A percentile compares a stretch with the other conserved stretches of the same genome.
Evolutionary conservation across 2,329 filamentous ascomycete species (phyloP).

Genomic region (Sphaerulina vaccinii): DNA sequence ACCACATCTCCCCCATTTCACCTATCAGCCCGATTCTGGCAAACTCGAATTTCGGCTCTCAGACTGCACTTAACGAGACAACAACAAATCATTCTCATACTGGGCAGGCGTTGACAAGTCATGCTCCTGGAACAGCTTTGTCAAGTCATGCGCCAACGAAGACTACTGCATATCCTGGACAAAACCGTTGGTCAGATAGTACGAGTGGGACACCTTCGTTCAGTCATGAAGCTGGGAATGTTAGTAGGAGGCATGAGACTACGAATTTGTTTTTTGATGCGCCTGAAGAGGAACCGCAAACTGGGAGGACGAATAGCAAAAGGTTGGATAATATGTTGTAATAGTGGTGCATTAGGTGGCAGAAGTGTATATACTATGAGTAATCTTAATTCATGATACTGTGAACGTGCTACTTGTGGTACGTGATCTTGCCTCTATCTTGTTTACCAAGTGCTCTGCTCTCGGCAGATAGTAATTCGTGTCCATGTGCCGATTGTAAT

Average conservation of each 20-base stretch:
- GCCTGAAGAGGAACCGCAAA: not conserved
- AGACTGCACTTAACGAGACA: not conserved
- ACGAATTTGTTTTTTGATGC: conserved; percentile 6
- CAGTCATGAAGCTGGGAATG: conserved; percentile 4
- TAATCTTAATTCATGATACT: too few relatives aligned
- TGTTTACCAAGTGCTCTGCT: too few relatives aligned
- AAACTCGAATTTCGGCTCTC: not conserved
- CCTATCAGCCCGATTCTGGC: not conserved
- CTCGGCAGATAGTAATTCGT: too few relatives aligned
- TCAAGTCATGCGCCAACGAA: conserved; percentile 17
- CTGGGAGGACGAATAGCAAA: not conserved
- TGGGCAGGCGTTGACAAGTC: not conserved
- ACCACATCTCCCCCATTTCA: not conserved
- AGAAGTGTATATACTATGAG: too few relatives aligned
- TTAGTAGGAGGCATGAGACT: conserved; percentile 15
- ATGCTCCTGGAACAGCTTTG: conserved; percentile 13
- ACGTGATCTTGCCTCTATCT: too few relatives aligned
- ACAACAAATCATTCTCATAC: not conserved
- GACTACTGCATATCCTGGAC: not conserved
- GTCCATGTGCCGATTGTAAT: too few relatives aligned
- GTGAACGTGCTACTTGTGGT: too few relatives aligned
- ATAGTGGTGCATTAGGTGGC: too few relatives aligned
- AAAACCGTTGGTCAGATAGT: conserved; percentile 6
- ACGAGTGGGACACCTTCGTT: not conserved
- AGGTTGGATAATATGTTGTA: conserved; percentile 2